phyloP scores from a whole-genome alignment of 192 early-diverging fungal genomes.

The Coemansia guatemalensis region DNA sequence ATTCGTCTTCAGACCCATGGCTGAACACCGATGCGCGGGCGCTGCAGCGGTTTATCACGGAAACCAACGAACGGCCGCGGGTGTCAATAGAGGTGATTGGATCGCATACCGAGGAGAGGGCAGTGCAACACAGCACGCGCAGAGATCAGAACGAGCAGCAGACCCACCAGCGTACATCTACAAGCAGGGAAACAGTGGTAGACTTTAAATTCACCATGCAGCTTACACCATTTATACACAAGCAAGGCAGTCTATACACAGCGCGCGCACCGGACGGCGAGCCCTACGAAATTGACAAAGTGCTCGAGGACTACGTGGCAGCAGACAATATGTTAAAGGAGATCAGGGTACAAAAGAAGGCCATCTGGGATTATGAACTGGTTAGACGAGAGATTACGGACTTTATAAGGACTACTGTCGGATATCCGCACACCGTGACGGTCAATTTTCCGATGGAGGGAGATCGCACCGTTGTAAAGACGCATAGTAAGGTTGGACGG shows the following conservation, averaged over 20 bases:
- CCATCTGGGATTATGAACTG: slow-evolving; percentile 51
- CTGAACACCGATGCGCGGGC: slow-evolving; percentile 40
- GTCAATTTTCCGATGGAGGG: slow-evolving; percentile 44
- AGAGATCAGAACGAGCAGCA: background rate
- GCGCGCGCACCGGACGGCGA: slow-evolving; percentile 21
- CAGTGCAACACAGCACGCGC: slow-evolving; percentile 5
- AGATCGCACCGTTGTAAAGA: slow-evolving; percentile 33
- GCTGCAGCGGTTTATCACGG: slow-evolving; percentile 35
- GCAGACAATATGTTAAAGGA: slow-evolving; percentile 43
- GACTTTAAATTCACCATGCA: slow-evolving; percentile 46
- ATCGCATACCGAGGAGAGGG: slow-evolving; percentile 27
- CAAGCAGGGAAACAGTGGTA: slow-evolving; percentile 24
- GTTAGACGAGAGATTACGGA: slow-evolving; percentile 26
- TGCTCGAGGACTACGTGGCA: slow-evolving; percentile 36
- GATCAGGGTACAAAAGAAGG: slow-evolving; percentile 41
- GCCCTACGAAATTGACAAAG: slow-evolving; percentile 28
- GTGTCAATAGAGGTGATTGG: slow-evolving; percentile 37
- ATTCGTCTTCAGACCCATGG: slow-evolving; percentile 42
- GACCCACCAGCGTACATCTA: slow-evolving; percentile 6
- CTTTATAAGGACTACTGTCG: slow-evolving; percentile 18
- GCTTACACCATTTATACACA: slow-evolving; percentile 47
- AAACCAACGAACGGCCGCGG: slow-evolving; percentile 44
- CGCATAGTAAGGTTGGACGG: slow-evolving; percentile 14
- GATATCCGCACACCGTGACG: slow-evolving; percentile 41
- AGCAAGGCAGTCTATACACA: slow-evolving; percentile 39